Evolutionary conservation across 78 protist genomes (phyloP).

Genomic region (Parvularia atlantis): DNA sequence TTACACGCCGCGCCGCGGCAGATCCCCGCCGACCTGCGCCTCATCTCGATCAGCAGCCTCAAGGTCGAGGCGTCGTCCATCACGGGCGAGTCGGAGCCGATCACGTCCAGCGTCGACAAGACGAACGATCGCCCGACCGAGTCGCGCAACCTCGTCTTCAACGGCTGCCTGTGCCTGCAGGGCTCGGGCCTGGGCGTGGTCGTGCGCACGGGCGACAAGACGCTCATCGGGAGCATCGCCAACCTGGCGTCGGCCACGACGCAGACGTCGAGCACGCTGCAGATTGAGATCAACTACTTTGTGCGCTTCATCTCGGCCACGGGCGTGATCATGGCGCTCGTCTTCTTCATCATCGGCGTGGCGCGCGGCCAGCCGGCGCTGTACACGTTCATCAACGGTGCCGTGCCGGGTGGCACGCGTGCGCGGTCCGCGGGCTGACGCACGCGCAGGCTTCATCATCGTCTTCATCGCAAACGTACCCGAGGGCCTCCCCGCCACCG

Average conservation of each 20-base stretch:
- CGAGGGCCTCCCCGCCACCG: conserved; percentile 88
- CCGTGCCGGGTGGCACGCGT: too few relatives aligned
- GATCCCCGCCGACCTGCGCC: conserved; percentile 72
- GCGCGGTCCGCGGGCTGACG: too few relatives aligned
- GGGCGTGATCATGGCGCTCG: conserved; percentile 53
- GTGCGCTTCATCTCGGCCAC: conserved; percentile 55
- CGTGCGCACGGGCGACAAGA: conserved; percentile 71
- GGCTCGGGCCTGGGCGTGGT: conserved; percentile 75
- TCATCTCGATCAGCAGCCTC: conserved; percentile 21
- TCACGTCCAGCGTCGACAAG: conserved; percentile 31
- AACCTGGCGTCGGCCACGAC: conserved; percentile 23
- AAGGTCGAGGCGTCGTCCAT: conserved; percentile 47
- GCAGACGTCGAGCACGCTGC: conserved; percentile 7
- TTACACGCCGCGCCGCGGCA: too few relatives aligned
- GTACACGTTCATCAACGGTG: too few relatives aligned
- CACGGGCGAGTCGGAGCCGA: conserved; percentile 89
- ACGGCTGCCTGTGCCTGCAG: conserved; percentile 46
- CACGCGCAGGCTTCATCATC: background rate
- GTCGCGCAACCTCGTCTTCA: conserved; percentile 64
- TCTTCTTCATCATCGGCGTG: conserved; percentile 44
- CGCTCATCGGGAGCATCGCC: conserved; percentile 81
- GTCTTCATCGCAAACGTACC: conserved; percentile 46
- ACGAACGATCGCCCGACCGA: conserved; percentile 56
- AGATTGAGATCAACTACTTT: conserved; percentile 71
- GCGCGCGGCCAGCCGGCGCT: too few relatives aligned